A percentile compares a stretch with the other conserved stretches of the same genome.
Evolutionary conservation across 371 early-diverging fungal species (phyloP).

Genomic region (Rhizopus stolonifer): DNA sequence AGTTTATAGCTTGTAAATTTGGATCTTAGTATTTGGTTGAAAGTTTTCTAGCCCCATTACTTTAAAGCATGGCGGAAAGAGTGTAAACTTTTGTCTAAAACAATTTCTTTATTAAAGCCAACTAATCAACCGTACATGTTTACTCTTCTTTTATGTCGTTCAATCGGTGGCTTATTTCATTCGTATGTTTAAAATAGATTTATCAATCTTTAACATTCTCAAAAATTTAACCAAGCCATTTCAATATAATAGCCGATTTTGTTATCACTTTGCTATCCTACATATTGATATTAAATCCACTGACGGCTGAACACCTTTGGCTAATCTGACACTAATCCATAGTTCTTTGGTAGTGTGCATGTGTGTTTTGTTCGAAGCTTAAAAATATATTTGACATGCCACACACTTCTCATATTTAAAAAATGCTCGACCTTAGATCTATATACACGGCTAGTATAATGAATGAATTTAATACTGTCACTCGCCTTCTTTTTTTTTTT

Average conservation of each 20-base stretch:
- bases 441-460: slow-evolving; percentile 91
- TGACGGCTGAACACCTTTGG: slow-evolving; percentile 88
- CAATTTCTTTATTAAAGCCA: too few relatives aligned
- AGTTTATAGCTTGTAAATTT: too few relatives aligned
- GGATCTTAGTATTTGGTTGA: too few relatives aligned
- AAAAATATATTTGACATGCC: too few relatives aligned
- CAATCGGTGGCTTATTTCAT: too few relatives aligned
- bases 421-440: slow-evolving; percentile 81
- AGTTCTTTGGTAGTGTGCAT: slow-evolving; percentile 88
- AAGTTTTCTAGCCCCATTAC: too few relatives aligned
- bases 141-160: too few relatives aligned
- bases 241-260: slow-evolving; percentile 46
- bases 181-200: slow-evolving; percentile 33
- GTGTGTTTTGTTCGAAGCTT: too few relatives aligned
- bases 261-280: slow-evolving; percentile 30
- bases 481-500: slow-evolving; percentile 85
- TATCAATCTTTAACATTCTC: slow-evolving; percentile 44
- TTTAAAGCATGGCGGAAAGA: too few relatives aligned
- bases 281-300: too few relatives aligned
- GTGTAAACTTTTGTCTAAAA: too few relatives aligned
- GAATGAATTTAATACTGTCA: slow-evolving; percentile 90
- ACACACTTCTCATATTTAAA: slow-evolving; percentile 55
- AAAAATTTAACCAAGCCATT: slow-evolving; percentile 50
- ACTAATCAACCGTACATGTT: too few relatives aligned
- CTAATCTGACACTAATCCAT: slow-evolving; percentile 86